Evolutionary conservation across 805 yeast species (phyloP).

Genomic region (Vanderwaltozyma tropicalis): DNA sequence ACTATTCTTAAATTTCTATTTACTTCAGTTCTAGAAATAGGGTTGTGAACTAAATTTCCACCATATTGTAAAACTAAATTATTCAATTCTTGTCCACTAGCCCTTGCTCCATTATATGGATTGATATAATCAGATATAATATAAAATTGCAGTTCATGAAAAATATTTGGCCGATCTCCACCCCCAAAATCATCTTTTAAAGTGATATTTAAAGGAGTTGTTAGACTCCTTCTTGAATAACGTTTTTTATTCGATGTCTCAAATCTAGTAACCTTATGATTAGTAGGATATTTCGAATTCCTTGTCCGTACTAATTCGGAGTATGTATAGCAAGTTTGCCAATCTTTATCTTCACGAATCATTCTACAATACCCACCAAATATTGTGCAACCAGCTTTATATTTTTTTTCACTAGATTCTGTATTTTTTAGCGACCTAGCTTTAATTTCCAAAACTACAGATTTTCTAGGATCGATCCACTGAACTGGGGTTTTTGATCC

Average conservation of each 20-base stretch:
- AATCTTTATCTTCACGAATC: constrained; percentile 59
- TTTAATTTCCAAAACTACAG: constrained; percentile 72
- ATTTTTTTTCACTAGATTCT: constrained; percentile 34
- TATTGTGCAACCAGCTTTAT: constrained; percentile 58
- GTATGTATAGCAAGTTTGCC: constrained; percentile 44
- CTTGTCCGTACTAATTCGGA: constrained; percentile 32
- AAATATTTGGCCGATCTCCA: constrained; percentile 27
- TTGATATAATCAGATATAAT: constrained; percentile 43
- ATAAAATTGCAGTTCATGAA: constrained; percentile 38
- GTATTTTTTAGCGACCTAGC: constrained; percentile 60
- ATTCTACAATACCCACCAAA: constrained; percentile 65
- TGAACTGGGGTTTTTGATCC: constrained; percentile 53
- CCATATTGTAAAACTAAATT: constrained; percentile 38
- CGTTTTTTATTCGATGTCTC: neutral
- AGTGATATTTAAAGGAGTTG: neutral
- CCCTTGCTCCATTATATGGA: constrained; percentile 13
- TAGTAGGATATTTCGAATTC: neutral
- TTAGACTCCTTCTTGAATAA: neutral
- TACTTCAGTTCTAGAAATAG: constrained; percentile 11
- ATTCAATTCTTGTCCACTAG: constrained; percentile 30
- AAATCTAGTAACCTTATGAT: neutral
- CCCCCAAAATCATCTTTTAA: neutral
- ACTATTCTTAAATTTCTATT: constrained; percentile 23
- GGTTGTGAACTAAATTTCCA: constrained; percentile 35
- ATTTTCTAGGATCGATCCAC: constrained; percentile 74